These are phyloP conservation scores for Euphrasia confusa DNA, from an alignment of 257 asterid species.

Conservation along the genomic window DNA sequence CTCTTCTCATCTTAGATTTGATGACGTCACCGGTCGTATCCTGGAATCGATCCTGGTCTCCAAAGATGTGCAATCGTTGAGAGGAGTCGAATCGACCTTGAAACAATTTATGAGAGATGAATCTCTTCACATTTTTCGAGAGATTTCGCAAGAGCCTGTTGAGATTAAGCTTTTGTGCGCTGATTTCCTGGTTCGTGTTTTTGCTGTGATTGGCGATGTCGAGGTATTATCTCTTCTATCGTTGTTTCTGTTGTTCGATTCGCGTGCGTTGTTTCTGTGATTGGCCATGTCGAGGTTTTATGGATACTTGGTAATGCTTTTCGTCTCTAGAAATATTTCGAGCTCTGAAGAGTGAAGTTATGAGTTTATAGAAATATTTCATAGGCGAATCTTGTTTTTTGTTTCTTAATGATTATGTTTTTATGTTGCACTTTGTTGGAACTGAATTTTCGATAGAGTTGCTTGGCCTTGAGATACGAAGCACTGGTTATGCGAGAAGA, in stretches of 20 bases:
- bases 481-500: conserved; percentile 77
- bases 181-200: conserved; percentile 61
- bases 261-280: not conserved
- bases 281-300: too few relatives aligned
- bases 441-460: conserved; percentile 43
- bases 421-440: not conserved
- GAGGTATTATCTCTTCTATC: conserved; percentile 47
- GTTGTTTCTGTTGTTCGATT: not conserved
- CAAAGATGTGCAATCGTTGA: conserved; percentile 44
- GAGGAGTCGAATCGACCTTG: conserved; percentile 38
- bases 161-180: conserved; percentile 55
- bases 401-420: not conserved
- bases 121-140: conserved; percentile 47
- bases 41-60: conserved; percentile 56
- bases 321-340: too few relatives aligned
- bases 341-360: conserved; percentile 2
- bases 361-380: not conserved
- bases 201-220: conserved; percentile 63
- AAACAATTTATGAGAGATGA: conserved; percentile 59
- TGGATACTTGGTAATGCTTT: too few relatives aligned
- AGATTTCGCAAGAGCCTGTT: conserved; percentile 44
- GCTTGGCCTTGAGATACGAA: conserved; percentile 87
- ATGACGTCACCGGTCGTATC: conserved; percentile 50
- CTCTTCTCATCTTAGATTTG: conserved; percentile 46
- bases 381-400: not conserved